Evolutionary conservation across 2,329 filamentous ascomycete genomes (phyloP).

Genomic region (Cercospora sp.): DNA sequence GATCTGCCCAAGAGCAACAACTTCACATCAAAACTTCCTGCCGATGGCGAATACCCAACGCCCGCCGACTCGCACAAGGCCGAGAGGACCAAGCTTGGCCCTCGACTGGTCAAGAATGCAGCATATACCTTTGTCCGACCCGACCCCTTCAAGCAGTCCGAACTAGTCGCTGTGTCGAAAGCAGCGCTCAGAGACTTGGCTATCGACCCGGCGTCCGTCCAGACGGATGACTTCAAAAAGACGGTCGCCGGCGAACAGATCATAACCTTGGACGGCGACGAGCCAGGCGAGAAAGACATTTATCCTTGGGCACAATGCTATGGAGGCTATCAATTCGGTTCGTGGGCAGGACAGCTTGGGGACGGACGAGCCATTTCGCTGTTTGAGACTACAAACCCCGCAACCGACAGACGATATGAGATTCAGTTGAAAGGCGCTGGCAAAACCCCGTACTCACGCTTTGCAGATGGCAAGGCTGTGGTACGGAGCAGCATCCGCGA

Average conservation of each 20-base stretch:
- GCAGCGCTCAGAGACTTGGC: slow-evolving; percentile 80
- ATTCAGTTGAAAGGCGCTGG: slow-evolving; percentile 94
- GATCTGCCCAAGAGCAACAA: slow-evolving; percentile 65
- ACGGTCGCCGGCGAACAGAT: slow-evolving; percentile 81
- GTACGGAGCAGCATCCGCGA: slow-evolving; percentile 90
- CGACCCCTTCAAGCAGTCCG: slow-evolving; percentile 67
- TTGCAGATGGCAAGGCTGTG: slow-evolving; percentile 94
- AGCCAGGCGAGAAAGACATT: slow-evolving; percentile 65
- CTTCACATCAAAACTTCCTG: slow-evolving; percentile 67
- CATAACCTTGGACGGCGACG: slow-evolving; percentile 67
- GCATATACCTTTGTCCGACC: slow-evolving; percentile 90
- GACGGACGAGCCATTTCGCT: slow-evolving; percentile 93
- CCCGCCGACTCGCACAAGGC: slow-evolving; percentile 79
- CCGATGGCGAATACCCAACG: slow-evolving; percentile 77
- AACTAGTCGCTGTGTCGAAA: slow-evolving; percentile 78
- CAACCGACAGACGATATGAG: slow-evolving; percentile 75
- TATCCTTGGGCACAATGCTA: slow-evolving; percentile 99
- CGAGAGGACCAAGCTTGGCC: slow-evolving; percentile 72
- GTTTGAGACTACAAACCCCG: slow-evolving; percentile 81
- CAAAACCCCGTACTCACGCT: slow-evolving; percentile 89
- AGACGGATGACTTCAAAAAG: slow-evolving; percentile 72
- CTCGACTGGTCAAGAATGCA: slow-evolving; percentile 80
- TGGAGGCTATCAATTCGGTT: slow-evolving; percentile 70
- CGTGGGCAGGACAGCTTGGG: slow-evolving; percentile 93
- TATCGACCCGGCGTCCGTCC: slow-evolving; percentile 66